Evolutionary conservation across 192 early-diverging fungal species (phyloP).

Genomic region (Podila epicladia): DNA sequence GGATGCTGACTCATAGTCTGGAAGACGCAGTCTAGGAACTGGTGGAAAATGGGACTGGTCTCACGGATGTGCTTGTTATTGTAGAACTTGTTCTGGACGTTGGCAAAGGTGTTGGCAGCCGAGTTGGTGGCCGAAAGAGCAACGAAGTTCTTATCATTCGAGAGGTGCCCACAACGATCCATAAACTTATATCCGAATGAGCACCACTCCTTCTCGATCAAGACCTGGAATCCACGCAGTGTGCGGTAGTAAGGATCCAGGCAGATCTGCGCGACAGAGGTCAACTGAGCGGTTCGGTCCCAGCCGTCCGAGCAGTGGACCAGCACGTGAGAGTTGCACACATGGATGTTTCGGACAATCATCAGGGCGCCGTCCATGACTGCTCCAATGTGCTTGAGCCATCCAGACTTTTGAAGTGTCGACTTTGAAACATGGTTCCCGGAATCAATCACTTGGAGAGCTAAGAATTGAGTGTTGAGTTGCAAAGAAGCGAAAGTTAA

Average conservation of each 20-base stretch:
- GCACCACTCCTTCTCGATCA: constrained; percentile 98
- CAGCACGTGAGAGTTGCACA: constrained; percentile 82
- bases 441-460: constrained; percentile 60
- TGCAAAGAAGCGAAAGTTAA: not conserved
- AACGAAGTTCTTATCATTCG: constrained; percentile 77
- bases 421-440: constrained; percentile 59
- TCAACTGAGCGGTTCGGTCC: constrained; percentile 97
- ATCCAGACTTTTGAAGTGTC: constrained; percentile 76
- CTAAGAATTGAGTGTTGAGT: constrained; percentile 25
- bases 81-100: constrained; percentile 67
- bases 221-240: constrained; percentile 86
- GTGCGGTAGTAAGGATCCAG: constrained; percentile 98
- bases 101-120: constrained; percentile 67
- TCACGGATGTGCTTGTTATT: constrained; percentile 76
- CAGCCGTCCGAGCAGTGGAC: constrained; percentile 99
- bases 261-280: constrained; percentile 88
- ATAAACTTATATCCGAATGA: constrained; percentile 97
- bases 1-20: constrained; percentile 91
- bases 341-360: constrained; percentile 85
- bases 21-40: constrained; percentile 97
- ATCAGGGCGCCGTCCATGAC: constrained; percentile 82
- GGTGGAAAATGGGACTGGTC: constrained; percentile 94
- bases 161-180: constrained; percentile 91
- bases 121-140: constrained; percentile 59
- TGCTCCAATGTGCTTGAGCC: constrained; percentile 88